Evolutionary conservation across 257 asterid genomes (phyloP), one percentile per base, ranked within the genome.

Genomic region (Plantago elongata): DNA sequence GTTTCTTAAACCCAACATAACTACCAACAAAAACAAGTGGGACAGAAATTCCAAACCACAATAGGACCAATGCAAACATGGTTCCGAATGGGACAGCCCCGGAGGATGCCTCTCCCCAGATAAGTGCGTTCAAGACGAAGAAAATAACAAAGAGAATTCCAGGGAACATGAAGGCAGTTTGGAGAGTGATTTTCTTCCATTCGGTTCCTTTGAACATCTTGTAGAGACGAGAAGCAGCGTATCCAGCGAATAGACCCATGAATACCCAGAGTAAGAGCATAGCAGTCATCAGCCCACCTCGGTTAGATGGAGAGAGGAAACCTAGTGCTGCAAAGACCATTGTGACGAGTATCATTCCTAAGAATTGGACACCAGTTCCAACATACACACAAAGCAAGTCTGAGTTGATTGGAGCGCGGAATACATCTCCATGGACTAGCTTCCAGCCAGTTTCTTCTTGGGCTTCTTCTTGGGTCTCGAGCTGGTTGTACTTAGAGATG

Each of bases 371-470:
- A 58, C 96, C 95, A 11, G 95, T 85, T n/a, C 96, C 97, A 7
- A 85, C 96, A 69, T 79, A 79, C 38, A 89, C 85, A 50, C 97
- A 89, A 38, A 89, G 83, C 72, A 84, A 68, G 68, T 87, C 91
- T 8, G 97, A 82, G 84, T 86, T 86, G 18, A 73, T 66, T 63
- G 96, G 96, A 63, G 97, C 83, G 73, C 97, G 78, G 75, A 89
- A 89, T 64, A 89, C 91, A 69, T 86, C 97, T 65, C 94, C 97
- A 27, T 89, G 97, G 58, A 89, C 95, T 70, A 89, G 68, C 76
- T 89, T 89, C 97, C 97, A 89, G n/a, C 97, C 97, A 1, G 96
- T 89, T 74, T 85, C 95, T 77, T 88, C 95, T 72, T 86, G 96
- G 16, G 96, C 93, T 79, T 89, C 97, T 83, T 89, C 97, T 63